Conservation (phyloP, 2,329 filamentous ascomycete species). For the Cladobotryum protrusum region DNA sequence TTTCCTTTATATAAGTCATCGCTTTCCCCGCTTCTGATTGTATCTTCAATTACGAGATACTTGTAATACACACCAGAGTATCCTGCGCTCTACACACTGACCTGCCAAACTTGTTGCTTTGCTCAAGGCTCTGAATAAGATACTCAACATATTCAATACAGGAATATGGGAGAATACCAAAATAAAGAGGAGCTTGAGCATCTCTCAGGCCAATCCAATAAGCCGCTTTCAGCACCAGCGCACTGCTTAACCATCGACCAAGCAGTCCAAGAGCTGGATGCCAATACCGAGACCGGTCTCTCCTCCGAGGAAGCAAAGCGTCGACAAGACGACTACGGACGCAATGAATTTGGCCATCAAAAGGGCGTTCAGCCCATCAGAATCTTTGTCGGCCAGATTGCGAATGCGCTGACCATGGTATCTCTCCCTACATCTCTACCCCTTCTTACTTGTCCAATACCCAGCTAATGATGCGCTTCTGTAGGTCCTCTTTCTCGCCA, state of each 20-base stretch:
- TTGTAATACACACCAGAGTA: too few relatives aligned
- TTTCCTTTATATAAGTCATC: too few relatives aligned
- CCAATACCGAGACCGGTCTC: slow-evolving; percentile 53
- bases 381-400: slow-evolving; percentile 59
- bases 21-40: too few relatives aligned
- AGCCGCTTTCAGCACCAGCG: slow-evolving; percentile 53
- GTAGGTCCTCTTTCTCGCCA: slow-evolving; percentile 48
- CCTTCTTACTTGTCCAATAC: too few relatives aligned
- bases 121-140: too few relatives aligned
- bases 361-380: slow-evolving; percentile 55
- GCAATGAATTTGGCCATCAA: slow-evolving; percentile 53
- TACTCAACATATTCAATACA: not conserved
- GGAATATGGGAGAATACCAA: slow-evolving; percentile 20
- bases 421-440: slow-evolving; percentile 8
- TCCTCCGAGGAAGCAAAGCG: slow-evolving; percentile 45
- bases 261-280: slow-evolving; percentile 48
- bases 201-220: slow-evolving; percentile 38
- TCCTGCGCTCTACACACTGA: too few relatives aligned
- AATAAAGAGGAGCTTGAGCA: slow-evolving; percentile 18
- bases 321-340: slow-evolving; percentile 51
- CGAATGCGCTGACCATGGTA: slow-evolving; percentile 64
- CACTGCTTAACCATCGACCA: slow-evolving; percentile 52
- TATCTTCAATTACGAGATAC: too few relatives aligned
- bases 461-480: not conserved
- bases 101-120: too few relatives aligned